Base-by-base conservation (phyloP, 768 basidiomycete genomes). In the Boletus edulis region DNA sequence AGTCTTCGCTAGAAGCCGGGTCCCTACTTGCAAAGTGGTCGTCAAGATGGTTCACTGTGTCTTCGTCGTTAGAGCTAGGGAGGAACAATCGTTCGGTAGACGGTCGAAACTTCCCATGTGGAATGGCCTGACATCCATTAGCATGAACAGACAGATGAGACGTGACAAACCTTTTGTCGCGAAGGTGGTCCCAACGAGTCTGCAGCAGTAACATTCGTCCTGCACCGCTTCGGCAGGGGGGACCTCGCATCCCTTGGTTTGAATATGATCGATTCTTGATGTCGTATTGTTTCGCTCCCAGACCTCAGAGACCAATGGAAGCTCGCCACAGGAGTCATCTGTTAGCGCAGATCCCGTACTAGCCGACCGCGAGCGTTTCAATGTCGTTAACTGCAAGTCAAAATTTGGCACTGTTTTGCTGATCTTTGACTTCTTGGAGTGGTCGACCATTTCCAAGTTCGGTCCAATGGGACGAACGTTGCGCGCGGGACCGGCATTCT, bases 361-460 rank as follows among this genome's bases (percentile, higher is more conserved):
- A 40, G 67, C 46, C 10, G 71, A 70, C 24, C 49, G 50, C 59
- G 54, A 55, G 60, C 67, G 57, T 58, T 59, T 52, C 48, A 65
- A 49, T 43, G 64, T 60, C 44, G 79, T 67, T 45, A 86, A 77
- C 48, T 81, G 72, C 22, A 86, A 58, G 54, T 81, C 74, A 56
- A 83, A 83, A 56, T 81, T 73, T 24, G 79, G 75, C 3, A 61
- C 56, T 9, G 67, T 38, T 56, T 61, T 74, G n/a, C 20, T 38
- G 15, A n/a, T 44, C 37, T 46, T 50, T 20, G 50, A 40, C 47
- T 40, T 51, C 49, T 46, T 56, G 8, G 47, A 44, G n/a, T 14
- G 35, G 20, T 57, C 47, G 10, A 73, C 70, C n/a, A 80, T 57
- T 62, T 81, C 85, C 63, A 81, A 62, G 27, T 77, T 75, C 49